phyloP scores from a whole-genome alignment of 192 early-diverging fungal species.

The Coemansia umbellata region DNA sequence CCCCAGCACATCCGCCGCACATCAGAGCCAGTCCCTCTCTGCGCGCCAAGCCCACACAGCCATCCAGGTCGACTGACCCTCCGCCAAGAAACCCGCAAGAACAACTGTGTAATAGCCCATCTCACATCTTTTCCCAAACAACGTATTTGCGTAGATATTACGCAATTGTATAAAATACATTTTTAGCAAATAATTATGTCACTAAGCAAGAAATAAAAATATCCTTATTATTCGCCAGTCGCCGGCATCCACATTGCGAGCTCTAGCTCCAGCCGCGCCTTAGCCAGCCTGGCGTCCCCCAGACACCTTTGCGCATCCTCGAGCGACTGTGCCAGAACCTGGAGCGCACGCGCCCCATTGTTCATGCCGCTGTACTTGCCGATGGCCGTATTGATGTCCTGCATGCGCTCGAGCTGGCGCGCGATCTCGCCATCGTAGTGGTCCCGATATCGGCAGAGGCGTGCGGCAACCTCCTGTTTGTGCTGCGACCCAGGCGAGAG shows the following conservation, averaged over 20 bases:
- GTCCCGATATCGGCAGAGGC: conserved; percentile 30
- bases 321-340: conserved; percentile 12
- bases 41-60: not conserved
- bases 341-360: conserved; percentile 9
- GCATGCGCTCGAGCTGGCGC: conserved; percentile 30
- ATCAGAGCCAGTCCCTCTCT: not conserved
- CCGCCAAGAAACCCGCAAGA: not conserved
- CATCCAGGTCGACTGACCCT: not conserved
- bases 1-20: not conserved
- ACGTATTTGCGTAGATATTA: no score
- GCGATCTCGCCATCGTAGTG: conserved; percentile 27
- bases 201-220: no score
- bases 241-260: conserved; percentile 17
- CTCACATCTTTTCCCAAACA: no score
- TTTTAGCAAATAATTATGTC: no score
- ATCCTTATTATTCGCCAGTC: no score
- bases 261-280: conserved; percentile 29
- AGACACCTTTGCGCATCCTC: conserved; percentile 26
- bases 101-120: no score
- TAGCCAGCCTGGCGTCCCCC: conserved; percentile 29
- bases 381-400: conserved; percentile 24
- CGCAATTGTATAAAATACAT: no score
- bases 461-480: conserved; percentile 17
- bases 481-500: not conserved
- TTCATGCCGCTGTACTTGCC: not conserved